phyloP scores from a whole-genome alignment of 345 rosid genomes.

The Erucastrum elatum region DNA sequence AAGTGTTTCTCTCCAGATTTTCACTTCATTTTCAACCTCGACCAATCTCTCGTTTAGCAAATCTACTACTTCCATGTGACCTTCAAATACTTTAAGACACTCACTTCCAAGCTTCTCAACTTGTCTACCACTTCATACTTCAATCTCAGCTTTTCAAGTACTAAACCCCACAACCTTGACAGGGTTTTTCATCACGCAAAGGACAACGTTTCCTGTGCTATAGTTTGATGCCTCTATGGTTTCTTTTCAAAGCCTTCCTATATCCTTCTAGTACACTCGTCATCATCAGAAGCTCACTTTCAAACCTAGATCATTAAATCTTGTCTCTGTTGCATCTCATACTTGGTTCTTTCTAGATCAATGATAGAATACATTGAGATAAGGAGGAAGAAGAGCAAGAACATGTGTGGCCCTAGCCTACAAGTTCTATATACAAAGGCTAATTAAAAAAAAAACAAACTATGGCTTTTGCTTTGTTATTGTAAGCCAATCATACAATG shows the following conservation, averaged over 20 bases:
- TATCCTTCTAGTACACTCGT: constrained; percentile 65
- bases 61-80: constrained; percentile 34
- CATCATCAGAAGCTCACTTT: constrained; percentile 77
- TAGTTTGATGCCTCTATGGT: constrained; percentile 54
- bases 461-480: neutral
- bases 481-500: neutral
- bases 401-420: neutral
- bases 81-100: constrained; percentile 45
- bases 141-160: constrained; percentile 60
- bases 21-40: constrained; percentile 47
- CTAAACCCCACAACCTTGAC: constrained; percentile 84
- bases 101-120: constrained; percentile 51
- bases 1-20: constrained; percentile 41
- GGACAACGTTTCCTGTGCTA: constrained; percentile 59
- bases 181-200: constrained; percentile 55
- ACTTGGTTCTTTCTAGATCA: constrained; percentile 43
- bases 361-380: neutral
- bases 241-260: constrained; percentile 70
- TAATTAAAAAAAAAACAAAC: neutral
- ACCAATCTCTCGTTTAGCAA: constrained; percentile 38
- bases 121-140: constrained; percentile 74
- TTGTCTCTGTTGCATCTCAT: constrained; percentile 60
- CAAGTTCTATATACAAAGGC: neutral
- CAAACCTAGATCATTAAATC: constrained; percentile 57
- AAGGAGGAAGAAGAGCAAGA: neutral